Evolutionary conservation across 1,139 yeast species (phyloP).

Genomic region (Blastobotrys apis): DNA sequence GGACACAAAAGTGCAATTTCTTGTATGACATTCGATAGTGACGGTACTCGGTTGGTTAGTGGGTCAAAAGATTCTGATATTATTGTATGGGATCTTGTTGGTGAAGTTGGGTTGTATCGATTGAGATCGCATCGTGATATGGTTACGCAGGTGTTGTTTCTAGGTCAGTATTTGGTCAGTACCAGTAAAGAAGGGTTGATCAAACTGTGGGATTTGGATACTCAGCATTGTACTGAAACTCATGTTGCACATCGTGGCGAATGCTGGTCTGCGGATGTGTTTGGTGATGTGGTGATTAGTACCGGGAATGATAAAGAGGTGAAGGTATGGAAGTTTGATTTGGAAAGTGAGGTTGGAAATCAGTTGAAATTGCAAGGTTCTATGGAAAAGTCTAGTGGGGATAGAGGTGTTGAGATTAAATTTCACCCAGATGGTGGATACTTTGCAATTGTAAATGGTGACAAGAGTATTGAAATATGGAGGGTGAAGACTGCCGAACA

Average conservation of each 20-base stretch:
- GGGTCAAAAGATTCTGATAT: constrained; percentile 84
- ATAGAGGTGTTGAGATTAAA: constrained; percentile 61
- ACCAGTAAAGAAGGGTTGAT: constrained; percentile 86
- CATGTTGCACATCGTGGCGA: constrained; percentile 92
- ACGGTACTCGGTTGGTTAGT: constrained; percentile 80
- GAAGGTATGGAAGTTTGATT: constrained; percentile 72
- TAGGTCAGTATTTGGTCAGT: constrained; percentile 63
- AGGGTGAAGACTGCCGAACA: constrained; percentile 76
- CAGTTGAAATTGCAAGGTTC: constrained; percentile 49
- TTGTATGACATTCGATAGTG: constrained; percentile 60
- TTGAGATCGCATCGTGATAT: constrained; percentile 87
- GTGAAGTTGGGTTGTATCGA: constrained; percentile 83
- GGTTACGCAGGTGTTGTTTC: constrained; percentile 64
- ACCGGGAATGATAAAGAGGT: constrained; percentile 78
- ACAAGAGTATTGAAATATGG: constrained; percentile 76
- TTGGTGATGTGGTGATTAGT: constrained; percentile 45
- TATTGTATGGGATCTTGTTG: constrained; percentile 91
- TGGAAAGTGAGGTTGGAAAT: constrained; percentile 46
- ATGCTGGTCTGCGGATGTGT: constrained; percentile 68
- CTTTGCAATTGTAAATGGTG: constrained; percentile 71
- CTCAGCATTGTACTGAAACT: constrained; percentile 90
- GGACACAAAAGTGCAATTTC: constrained; percentile 84
- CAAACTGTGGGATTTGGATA: constrained; percentile 86
- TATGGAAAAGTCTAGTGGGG: constrained; percentile 73
- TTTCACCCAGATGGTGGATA: constrained; percentile 47